Evolutionary conservation across 768 basidiomycete species (phyloP).

Genomic region (Lactifluus pinguis): DNA sequence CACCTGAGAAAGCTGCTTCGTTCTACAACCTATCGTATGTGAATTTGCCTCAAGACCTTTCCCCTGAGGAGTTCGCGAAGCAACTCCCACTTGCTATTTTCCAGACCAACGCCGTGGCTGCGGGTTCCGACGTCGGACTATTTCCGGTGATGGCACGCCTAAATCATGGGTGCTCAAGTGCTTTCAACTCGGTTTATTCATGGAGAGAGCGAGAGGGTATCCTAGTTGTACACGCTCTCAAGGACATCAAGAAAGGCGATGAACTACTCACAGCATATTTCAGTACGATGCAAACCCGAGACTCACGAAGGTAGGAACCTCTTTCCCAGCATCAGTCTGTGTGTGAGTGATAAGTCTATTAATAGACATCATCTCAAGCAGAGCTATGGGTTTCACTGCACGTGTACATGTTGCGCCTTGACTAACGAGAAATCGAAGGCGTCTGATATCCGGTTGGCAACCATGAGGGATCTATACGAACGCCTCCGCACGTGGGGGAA

Average conservation of each 20-base stretch:
- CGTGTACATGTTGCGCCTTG: conserved; percentile 50
- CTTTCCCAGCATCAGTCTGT: neutral
- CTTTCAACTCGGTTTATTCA: conserved; percentile 58
- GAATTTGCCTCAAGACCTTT: conserved; percentile 35
- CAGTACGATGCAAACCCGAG: conserved; percentile 44
- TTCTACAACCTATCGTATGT: conserved; percentile 52
- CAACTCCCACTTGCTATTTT: conserved; percentile 55
- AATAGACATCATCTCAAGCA: conserved; percentile 39
- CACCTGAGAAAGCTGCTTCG: conserved; percentile 28
- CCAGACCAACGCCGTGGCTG: conserved; percentile 55
- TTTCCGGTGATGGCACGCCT: conserved; percentile 59
- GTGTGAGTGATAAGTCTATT: neutral
- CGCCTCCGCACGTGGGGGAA: conserved; percentile 43
- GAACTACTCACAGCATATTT: conserved; percentile 57
- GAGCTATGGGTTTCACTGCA: conserved; percentile 51
- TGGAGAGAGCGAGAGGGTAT: conserved; percentile 43
- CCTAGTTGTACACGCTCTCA: conserved; percentile 51
- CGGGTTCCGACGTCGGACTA: conserved; percentile 46
- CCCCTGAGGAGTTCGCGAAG: conserved; percentile 29
- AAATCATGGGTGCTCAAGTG: conserved; percentile 60
- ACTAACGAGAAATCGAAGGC: conserved; percentile 36
- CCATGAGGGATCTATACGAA: conserved; percentile 38
- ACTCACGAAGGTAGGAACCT: conserved; percentile 36
- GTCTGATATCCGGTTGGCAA: conserved; percentile 43
- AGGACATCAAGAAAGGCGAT: conserved; percentile 43